Base-by-base conservation (phyloP, 2,329 filamentous ascomycete species). In the Colletotrichum lentis region DNA sequence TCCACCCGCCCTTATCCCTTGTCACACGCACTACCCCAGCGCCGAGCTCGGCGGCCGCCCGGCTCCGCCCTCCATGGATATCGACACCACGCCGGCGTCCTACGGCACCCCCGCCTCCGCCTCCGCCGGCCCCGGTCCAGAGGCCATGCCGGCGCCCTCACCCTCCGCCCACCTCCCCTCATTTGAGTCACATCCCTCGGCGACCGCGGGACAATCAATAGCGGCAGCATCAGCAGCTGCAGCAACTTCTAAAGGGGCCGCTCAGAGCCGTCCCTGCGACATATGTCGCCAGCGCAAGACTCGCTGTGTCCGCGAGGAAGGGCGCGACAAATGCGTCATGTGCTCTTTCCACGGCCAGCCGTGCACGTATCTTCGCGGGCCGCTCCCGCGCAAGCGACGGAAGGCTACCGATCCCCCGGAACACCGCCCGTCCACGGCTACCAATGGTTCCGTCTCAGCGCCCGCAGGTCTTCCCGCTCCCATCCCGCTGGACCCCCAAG, bases 281-380 rank as follows among this genome's bases (percentile, higher is more conserved):
- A 88, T 86, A 62, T 91, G 88, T 76, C 83, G 88, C 68, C 82
- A 86, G 74, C 84, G 88, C 71, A 91, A 91, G 79, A 87, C 85
- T 71, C 86, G 87, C 72, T 91, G 88, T 75, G 88, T 90, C 56
- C 85, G 88, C 73, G 84, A 89, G 74, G 85, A 88, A 60, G 84
- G 82, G 64, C 83, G 83, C 71, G 80, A 82, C 50, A 82, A 85
- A 71, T 91, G 88, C 74, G 86, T 90, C 56, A 79, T 90, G 67
- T 91, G 88, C 77, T 84, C 86, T 70, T 90, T 90, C 75, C 88
- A 90, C 78, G 86, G 87, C 75, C 87, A 90, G 74, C 85, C 88
- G 70, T 90, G 88, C 76, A 90, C 88, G 27, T 91, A 89, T 75
- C 81, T 89, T 58, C 76, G 76, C n/a, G 77, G 77, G 0, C 77